Evolutionary conservation across 495 filamentous ascomycete genomes (phyloP).

Genomic region (Aspergillus bertholletiae): DNA sequence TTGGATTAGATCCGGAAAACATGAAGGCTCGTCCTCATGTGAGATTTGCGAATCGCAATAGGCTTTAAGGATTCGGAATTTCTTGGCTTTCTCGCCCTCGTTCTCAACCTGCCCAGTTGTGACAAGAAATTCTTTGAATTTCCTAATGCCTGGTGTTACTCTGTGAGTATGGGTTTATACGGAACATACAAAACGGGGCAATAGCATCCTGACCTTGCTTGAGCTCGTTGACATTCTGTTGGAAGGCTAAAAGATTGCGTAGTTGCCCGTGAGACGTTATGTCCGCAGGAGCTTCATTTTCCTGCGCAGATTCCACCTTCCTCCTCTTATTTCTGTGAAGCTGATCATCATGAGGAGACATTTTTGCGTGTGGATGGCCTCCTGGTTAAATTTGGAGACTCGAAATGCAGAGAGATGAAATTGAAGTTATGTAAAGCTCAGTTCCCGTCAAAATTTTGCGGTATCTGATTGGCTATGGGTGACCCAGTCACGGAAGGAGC

Average conservation of each 20-base stretch:
- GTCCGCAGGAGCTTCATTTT: constrained; percentile 31
- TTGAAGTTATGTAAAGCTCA: neutral
- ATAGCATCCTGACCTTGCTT: constrained; percentile 57
- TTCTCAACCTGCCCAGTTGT: constrained; percentile 53
- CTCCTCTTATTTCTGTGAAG: constrained; percentile 36
- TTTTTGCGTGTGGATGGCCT: constrained; percentile 9
- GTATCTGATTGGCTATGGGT: constrained; percentile 11
- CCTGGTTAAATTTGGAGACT: neutral
- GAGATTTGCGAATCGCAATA: constrained; percentile 69
- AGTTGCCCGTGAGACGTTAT: constrained; percentile 59
- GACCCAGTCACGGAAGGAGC: neutral
- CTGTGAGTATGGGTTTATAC: neutral
- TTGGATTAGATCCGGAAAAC: constrained; percentile 70
- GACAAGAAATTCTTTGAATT: constrained; percentile 73
- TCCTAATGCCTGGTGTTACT: constrained; percentile 55
- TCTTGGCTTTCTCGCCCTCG: constrained; percentile 44
- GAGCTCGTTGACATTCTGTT: constrained; percentile 56
- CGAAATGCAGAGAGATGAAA: neutral
- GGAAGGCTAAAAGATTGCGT: constrained; percentile 59
- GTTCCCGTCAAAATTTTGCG: constrained; percentile 12
- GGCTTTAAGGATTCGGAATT: constrained; percentile 61
- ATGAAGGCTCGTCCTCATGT: constrained; percentile 51
- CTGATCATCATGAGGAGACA: constrained; percentile 22
- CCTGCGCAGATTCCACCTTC: constrained; percentile 31
- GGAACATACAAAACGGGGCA: neutral